Evolutionary conservation across 257 asterid species (phyloP), one percentile per base, ranked within the genome.

Genomic region (Gentiana dahurica): DNA sequence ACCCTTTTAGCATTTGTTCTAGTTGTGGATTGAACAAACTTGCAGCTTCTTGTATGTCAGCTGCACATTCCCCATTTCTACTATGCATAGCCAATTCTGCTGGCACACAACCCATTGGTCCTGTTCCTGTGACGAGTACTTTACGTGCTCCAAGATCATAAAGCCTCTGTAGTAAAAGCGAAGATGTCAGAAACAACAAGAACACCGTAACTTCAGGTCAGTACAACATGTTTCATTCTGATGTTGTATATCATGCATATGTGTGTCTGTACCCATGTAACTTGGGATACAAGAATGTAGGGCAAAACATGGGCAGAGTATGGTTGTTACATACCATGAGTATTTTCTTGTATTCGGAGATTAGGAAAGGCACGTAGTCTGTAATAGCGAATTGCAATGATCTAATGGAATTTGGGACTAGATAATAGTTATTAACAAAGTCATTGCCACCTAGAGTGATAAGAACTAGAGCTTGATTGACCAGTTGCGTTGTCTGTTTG

Each of bases 391-490:
- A 89, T 47, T 89, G 95, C n/a, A 85, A 87, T 0, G 94, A 83
- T 33, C 97, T 70, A 1, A 77, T 81, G 0, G 97, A 83, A 36
- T 69, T 67, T 3, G 95, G 97, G 2, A 83, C 84, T 50, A 89
- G 67, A 47, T 61, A 89, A 51, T 89, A 89, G 57, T 89, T 89
- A 76, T 89, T 89, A 34, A 89, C 95, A 55, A 89, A 89, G 58
- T 89, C 97, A 53, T 89, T 89, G 53, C 97, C 95, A 38, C 97
- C 97, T 58, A 86, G 44, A 4, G 95, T 83, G 3, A 89, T 80
- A 59, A 89, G 89, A 53, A 81, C 89, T 36, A 89, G 70, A 52
- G 94, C 82, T 41, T 74, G 69, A 58, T 71, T 73, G 12, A 89
- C 79, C 2, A 83, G 83, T 12, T 62, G 62, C 43, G 73, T 69